Base-by-base conservation (phyloP, 2,329 filamentous ascomycete species). In the Penicillium sp. region DNA sequence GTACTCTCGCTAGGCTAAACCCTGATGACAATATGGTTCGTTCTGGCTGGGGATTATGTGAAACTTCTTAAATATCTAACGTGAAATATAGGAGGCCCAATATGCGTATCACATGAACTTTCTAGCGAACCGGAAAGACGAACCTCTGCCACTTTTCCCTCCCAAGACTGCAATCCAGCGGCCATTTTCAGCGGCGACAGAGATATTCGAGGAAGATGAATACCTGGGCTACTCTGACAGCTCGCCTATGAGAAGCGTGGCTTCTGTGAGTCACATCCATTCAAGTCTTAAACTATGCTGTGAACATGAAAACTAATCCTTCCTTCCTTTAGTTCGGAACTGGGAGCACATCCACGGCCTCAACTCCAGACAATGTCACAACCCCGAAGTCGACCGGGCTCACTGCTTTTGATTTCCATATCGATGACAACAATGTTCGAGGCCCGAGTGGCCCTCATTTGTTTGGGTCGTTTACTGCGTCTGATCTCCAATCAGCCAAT, bases 361-460 rank as follows among this genome's bases (percentile, higher is more conserved):
- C 46, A 7, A 39, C 35, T 2, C 35, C 46, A 2, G 46, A 48
- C 25, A 39, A 27, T 39, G 25, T 48, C 16, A 4, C 34, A 6
- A 48, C 46, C 12, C 46, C 46, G 1, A 1, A 39, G 10, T 48
- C 46, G 8, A 48, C 46, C 7, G 46, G 46, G 9, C 35, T 48
- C 6, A 48, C 46, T 3, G 46, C 12, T 39, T 34, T 49, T 40
- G n/a, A 46, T 41, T 42, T 40, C 16, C 46, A 42, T 46, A 50
- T 57, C 46, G 49, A 50, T 44, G 23, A 51, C 1, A 31, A 45
- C 23, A 6, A 46, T 25, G 86, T 93, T 7, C 82, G 91, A 69
- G 92, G 92, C 0, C 92, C 92, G 2, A 83, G 82, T 61, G 92
- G 92, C 1, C 92, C 92, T 10, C 92, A 96, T 75, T 81, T 96